Conservation (phyloP, 331 rosid species). For the Arachis monticola region DNA sequence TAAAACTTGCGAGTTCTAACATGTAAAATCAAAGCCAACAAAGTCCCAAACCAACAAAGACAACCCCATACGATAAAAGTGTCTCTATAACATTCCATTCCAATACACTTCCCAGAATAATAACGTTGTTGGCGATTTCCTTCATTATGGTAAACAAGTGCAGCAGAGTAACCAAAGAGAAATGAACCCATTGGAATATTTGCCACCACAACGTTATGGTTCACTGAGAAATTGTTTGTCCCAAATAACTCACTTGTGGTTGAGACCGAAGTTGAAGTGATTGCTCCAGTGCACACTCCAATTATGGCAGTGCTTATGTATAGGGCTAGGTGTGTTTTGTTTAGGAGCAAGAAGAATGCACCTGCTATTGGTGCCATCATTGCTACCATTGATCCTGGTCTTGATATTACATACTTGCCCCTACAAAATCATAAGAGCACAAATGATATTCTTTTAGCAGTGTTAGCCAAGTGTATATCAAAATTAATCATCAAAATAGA, state of each 20-base stretch:
- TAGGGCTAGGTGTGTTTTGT: constrained; percentile 44
- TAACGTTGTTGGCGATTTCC: constrained; percentile 27
- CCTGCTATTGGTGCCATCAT: constrained; percentile 62
- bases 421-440: constrained; percentile 34
- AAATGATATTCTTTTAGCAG: no score
- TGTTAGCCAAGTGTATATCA: no score
- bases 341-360: constrained; percentile 63
- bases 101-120: constrained; percentile 59
- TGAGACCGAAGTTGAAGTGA: constrained; percentile 68
- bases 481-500: no score
- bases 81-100: constrained; percentile 61
- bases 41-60: constrained; percentile 57
- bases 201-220: constrained; percentile 74
- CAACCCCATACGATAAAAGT: constrained; percentile 77
- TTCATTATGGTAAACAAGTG: constrained; percentile 51
- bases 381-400: constrained; percentile 55
- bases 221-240: constrained; percentile 64
- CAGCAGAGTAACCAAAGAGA: constrained; percentile 64
- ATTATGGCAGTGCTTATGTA: constrained; percentile 61
- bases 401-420: constrained; percentile 53
- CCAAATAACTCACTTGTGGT: constrained; percentile 74
- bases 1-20: constrained; percentile 65
- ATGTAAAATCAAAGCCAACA: constrained; percentile 54
- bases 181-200: constrained; percentile 82
- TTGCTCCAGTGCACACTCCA: constrained; percentile 79